A percentile compares a stretch with the other conserved stretches of the same genome.
phyloP scores from a whole-genome alignment of 257 asterid genomes.

The Solanum phureja region DNA sequence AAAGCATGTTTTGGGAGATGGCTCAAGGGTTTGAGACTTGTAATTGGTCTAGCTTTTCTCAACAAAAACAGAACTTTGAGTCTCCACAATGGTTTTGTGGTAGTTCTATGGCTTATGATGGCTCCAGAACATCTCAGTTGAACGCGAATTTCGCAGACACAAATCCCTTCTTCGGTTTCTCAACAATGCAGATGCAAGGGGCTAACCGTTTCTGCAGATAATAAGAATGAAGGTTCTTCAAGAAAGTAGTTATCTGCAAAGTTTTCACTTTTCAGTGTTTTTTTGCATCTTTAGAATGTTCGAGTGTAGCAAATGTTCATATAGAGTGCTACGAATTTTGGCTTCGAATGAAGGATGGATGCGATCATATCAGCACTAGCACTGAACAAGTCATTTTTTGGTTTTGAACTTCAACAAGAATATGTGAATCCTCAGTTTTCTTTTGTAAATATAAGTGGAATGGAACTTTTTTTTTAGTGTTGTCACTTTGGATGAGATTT shows the following conservation, averaged over 20 bases:
- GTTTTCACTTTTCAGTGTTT: too few species aligned
- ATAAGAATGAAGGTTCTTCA: not conserved
- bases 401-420: not conserved
- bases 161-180: not conserved
- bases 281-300: too few species aligned
- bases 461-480: not conserved
- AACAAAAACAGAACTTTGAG: slow-evolving; percentile 1
- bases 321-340: not conserved
- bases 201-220: slow-evolving; percentile 14
- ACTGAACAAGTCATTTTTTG: not conserved
- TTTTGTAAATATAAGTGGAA: not conserved
- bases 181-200: slow-evolving; percentile 1
- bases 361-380: too few species aligned
- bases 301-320: not conserved
- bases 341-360: too few species aligned
- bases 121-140: slow-evolving; percentile 4
- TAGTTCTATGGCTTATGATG: not conserved
- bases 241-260: not conserved
- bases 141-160: not conserved
- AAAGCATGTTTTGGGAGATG: slow-evolving; percentile 71
- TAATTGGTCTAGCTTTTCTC: slow-evolving; percentile 9
- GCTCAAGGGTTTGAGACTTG: slow-evolving; percentile 39
- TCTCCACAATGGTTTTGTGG: slow-evolving; percentile 17
- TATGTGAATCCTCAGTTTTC: not conserved
- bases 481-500: not conserved